Percentiles rank a stretch among this genome's conserved stretches.
These are phyloP conservation scores for Aspergillus nanangensis DNA, from an alignment of 495 filamentous ascomycete genomes.

Conservation along the genomic window DNA sequence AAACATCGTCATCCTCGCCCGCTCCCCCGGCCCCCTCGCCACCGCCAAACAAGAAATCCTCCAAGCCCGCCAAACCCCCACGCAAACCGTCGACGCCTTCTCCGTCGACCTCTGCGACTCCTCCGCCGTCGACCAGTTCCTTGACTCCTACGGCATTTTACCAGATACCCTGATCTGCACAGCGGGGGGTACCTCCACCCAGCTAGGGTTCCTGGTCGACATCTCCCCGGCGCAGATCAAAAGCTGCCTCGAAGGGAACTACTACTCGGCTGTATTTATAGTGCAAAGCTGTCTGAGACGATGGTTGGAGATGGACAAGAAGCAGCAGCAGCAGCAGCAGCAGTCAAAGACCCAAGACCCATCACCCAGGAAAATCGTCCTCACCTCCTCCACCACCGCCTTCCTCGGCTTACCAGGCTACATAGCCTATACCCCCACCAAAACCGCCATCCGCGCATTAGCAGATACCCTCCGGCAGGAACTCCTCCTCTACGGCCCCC, in stretches of 20 bases:
- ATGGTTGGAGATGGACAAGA: slow-evolving; percentile 18
- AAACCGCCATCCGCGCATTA: slow-evolving; percentile 29
- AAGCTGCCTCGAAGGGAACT: slow-evolving; percentile 29
- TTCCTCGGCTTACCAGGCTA: slow-evolving; percentile 35
- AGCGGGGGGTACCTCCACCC: slow-evolving; percentile 26
- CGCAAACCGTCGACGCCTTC: slow-evolving; percentile 8
- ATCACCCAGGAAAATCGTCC: slow-evolving; percentile 22
- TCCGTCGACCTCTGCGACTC: slow-evolving; percentile 12
- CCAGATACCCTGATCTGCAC: slow-evolving; percentile 29
- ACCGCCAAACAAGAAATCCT: slow-evolving; percentile 11
- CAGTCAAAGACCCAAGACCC: too few relatives aligned
- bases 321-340: too few relatives aligned
- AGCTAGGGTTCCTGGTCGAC: slow-evolving; percentile 32
- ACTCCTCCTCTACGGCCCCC: slow-evolving; percentile 20
- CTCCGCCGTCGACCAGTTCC: slow-evolving; percentile 2
- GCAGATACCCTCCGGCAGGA: slow-evolving; percentile 37
- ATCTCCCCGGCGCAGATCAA: slow-evolving; percentile 20
- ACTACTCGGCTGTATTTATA: slow-evolving; percentile 23
- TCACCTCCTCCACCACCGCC: slow-evolving; percentile 28
- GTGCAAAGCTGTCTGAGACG: slow-evolving; percentile 20
- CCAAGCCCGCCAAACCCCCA: not conserved
- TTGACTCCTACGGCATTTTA: too few relatives aligned
- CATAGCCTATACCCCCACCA: slow-evolving; percentile 31
- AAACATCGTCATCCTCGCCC: slow-evolving; percentile 13
- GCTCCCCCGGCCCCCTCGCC: slow-evolving; percentile 2